Percentiles rank a stretch among this genome's conserved stretches.
These are phyloP conservation scores for Nannizzia gypsea DNA, from an alignment of 2,329 filamentous ascomycete species.

Conservation along the genomic window DNA sequence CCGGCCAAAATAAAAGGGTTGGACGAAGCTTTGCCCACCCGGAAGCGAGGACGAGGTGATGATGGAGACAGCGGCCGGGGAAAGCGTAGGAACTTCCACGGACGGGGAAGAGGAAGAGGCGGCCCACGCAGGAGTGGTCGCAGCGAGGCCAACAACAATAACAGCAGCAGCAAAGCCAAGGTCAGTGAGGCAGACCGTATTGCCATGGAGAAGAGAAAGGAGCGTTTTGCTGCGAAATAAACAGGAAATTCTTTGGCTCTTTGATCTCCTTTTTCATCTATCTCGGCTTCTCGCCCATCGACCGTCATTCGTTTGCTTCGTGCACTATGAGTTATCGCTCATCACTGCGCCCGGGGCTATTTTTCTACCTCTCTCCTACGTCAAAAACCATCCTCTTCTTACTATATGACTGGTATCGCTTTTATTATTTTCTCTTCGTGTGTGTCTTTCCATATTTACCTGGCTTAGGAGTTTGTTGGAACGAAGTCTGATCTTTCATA, in stretches of 20 bases:
- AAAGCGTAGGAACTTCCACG: constrained; percentile 29
- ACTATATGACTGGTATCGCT: not conserved
- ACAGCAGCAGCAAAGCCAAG: constrained; percentile 2
- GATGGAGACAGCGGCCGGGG: constrained; percentile 28
- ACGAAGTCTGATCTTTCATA: constrained; percentile 1
- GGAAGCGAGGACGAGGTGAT: constrained; percentile 31
- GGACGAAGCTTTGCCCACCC: constrained; percentile 35
- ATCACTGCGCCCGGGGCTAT: not conserved
- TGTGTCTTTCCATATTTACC: not conserved
- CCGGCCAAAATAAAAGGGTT: constrained; percentile 29
- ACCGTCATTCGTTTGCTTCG: not conserved
- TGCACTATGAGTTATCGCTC: not conserved
- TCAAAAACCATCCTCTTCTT: not conserved
- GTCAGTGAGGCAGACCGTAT: constrained; percentile 32
- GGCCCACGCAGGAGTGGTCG: constrained; percentile 11
- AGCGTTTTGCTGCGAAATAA: constrained; percentile 28
- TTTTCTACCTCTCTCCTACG: not conserved
- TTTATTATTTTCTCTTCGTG: not conserved
- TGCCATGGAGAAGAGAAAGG: constrained; percentile 38
- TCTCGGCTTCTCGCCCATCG: not conserved
- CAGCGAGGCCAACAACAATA: not conserved
- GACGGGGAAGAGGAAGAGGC: constrained; percentile 16
- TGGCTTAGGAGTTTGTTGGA: constrained; percentile 1
- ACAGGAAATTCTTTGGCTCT: not conserved
- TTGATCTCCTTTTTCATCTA: not conserved